Base-by-base conservation (phyloP, 306 rosid genomes). In the Delonix regia region DNA sequence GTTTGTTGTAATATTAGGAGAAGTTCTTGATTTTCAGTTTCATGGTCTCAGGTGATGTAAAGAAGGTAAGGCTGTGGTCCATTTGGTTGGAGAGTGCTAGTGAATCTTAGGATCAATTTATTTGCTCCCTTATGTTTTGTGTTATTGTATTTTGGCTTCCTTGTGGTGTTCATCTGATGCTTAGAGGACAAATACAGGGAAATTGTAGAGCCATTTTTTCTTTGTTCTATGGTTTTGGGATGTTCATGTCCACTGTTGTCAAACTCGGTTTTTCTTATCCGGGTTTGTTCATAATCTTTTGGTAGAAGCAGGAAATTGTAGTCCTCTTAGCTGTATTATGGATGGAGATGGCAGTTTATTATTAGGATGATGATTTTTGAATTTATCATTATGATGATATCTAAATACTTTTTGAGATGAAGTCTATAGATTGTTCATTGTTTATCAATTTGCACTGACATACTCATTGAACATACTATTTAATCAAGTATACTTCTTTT, bases 401-500 rank as follows among this genome's bases (percentile, higher is more conserved):
- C 47, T 38, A 44, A 45, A 25, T 49, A 24, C n/a, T 7, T 24
- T 38, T 38, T 24, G 22, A 49, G 57, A 39, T 61, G 52, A 51
- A 71, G 16, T 62, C 47, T 57, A 30, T 25, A 15, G 18, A 49
- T 72, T 49, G 47, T 72, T 63, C n/a, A 15, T 10, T 69, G 18
- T 69, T 66, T 56, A n/a, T n/a, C n/a, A n/a, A n/a, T n/a, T n/a
- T n/a, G n/a, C 57, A 21, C 42, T 65, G 51, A 16, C 12, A 25
- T 63, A 24, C 62, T 34, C 25, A 39, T 42, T 74, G 15, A 45
- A 70, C 63, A 36, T 36, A 51, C 73, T 76, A 44, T 65, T 65
- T 39, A 49, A 52, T 57, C 71, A 13, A 22, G 70, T 73, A 74
- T 30, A 15, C 41, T 82, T 52, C 49, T 82, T 65, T 75, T 69